phyloP scores from a whole-genome alignment of 345 rosid genomes.

The Acer campestre region DNA sequence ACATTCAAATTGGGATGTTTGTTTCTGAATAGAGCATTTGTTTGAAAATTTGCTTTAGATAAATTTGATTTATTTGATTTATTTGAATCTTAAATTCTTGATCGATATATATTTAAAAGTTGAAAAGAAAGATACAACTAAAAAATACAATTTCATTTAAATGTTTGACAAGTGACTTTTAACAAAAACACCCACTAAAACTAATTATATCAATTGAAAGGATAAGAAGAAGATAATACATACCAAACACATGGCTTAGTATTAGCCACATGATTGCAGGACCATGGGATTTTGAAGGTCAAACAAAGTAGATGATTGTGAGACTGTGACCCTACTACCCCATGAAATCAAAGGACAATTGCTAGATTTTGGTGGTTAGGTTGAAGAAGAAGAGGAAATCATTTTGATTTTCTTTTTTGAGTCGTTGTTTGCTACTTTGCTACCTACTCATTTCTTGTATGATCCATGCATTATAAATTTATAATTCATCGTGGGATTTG shows the following conservation, averaged over 20 bases:
- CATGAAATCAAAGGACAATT: not conserved
- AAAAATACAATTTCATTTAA: too few relatives aligned
- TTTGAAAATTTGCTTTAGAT: too few relatives aligned
- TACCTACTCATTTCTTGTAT: not conserved
- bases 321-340: not conserved
- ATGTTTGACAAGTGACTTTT: too few relatives aligned
- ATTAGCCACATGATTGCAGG: constrained; percentile 17
- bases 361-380: not conserved
- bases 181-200: not conserved
- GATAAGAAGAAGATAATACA: not conserved
- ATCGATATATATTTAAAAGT: too few relatives aligned
- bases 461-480: not conserved
- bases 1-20: too few relatives aligned
- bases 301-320: not conserved
- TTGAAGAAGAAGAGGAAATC: not conserved
- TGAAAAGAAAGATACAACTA: too few relatives aligned
- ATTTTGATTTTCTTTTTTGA: not conserved
- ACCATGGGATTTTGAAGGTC: constrained; percentile 6
- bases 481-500: not conserved
- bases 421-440: not conserved
- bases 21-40: too few relatives aligned
- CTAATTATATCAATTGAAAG: not conserved
- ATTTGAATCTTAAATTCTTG: too few relatives aligned
- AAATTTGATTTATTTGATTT: too few relatives aligned
- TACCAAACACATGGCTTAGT: constrained; percentile 19